phyloP scores from a whole-genome alignment of 371 early-diverging fungal species.

The Rhizopus delemar region DNA sequence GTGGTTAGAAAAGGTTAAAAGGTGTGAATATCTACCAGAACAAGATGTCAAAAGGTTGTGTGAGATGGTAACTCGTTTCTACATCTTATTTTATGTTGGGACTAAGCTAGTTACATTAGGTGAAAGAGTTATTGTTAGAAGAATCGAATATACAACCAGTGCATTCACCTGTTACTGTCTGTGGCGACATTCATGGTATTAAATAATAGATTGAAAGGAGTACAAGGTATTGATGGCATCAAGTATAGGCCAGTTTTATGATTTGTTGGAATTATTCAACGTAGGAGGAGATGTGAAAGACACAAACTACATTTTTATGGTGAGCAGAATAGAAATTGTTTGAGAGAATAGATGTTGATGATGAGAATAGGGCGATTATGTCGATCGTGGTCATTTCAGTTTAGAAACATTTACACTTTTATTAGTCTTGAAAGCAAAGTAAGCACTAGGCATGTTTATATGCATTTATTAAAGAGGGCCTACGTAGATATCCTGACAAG shows the following conservation, averaged over 20 bases:
- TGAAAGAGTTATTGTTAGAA: slow-evolving; percentile 92
- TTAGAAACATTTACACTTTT: slow-evolving; percentile 98
- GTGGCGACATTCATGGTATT: slow-evolving; percentile 98
- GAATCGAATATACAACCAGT: slow-evolving; percentile 97
- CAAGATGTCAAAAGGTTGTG: slow-evolving; percentile 76
- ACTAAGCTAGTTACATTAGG: slow-evolving; percentile 50
- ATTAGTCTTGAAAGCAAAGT: slow-evolving; percentile 72
- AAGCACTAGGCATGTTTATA: slow-evolving; percentile 23
- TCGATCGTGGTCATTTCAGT: slow-evolving; percentile 99
- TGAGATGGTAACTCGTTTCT: slow-evolving; percentile 25
- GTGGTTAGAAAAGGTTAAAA: slow-evolving; percentile 55
- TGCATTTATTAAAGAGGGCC: background rate
- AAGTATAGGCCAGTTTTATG: slow-evolving; percentile 92
- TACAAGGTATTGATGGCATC: background rate
- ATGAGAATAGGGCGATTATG: slow-evolving; percentile 92
- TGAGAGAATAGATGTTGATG: background rate
- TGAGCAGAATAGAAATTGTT: slow-evolving; percentile 8
- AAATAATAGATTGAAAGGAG: background rate
- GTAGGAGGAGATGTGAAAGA: slow-evolving; percentile 98
- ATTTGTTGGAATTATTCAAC: slow-evolving; percentile 96
- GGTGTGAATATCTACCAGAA: slow-evolving; percentile 93
- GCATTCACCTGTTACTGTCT: slow-evolving; percentile 96
- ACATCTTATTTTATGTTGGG: too few species aligned
- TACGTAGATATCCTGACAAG: slow-evolving; percentile 73
- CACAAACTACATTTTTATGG: slow-evolving; percentile 99